Conservation (phyloP, 2,329 filamentous ascomycete genomes). For the Fusarium luffae region DNA sequence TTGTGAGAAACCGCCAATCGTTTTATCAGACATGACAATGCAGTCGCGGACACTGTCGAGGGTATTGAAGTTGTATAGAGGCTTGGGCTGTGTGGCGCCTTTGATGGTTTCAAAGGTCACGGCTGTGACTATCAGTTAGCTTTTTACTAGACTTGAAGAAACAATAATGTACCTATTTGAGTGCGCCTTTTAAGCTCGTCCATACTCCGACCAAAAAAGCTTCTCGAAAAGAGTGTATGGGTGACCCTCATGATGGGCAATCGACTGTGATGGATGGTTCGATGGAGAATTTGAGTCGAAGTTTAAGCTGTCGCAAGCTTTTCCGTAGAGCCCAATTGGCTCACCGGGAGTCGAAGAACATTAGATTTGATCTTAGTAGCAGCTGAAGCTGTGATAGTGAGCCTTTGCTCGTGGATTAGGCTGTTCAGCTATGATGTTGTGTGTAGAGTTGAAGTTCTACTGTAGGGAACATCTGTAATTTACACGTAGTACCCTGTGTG, state of each 20-base stretch:
- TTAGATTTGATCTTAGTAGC: slow-evolving; percentile 10
- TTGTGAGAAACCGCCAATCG: slow-evolving; percentile 87
- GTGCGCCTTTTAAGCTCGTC: slow-evolving; percentile 70
- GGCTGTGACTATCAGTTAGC: slow-evolving; percentile 57
- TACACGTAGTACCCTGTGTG: slow-evolving; percentile 27
- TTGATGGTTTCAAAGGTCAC: slow-evolving; percentile 76
- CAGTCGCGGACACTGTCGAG: slow-evolving; percentile 60
- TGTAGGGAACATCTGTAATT: slow-evolving; percentile 1
- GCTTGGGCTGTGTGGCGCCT: slow-evolving; percentile 70
- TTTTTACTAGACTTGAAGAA: fast-evolving
- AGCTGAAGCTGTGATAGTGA: neutral
- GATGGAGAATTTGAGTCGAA: neutral
- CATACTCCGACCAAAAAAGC: slow-evolving; percentile 68
- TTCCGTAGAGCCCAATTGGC: slow-evolving; percentile 45
- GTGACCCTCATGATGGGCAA: slow-evolving; percentile 60
- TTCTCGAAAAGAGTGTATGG: slow-evolving; percentile 57
- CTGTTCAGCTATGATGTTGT: slow-evolving; percentile 2
- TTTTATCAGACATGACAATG: slow-evolving; percentile 86
- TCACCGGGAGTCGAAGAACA: slow-evolving; percentile 43
- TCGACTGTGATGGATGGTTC: slow-evolving; percentile 5
- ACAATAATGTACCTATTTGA: slow-evolving; percentile 59
- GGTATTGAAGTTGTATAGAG: slow-evolving; percentile 71
- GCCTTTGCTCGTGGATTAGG: neutral
- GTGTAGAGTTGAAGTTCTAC: slow-evolving; percentile 10
- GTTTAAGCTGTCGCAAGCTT: slow-evolving; percentile 20